Evolutionary conservation across 2,329 filamentous ascomycete species (phyloP).

Genomic region (Piedraia hortae): DNA sequence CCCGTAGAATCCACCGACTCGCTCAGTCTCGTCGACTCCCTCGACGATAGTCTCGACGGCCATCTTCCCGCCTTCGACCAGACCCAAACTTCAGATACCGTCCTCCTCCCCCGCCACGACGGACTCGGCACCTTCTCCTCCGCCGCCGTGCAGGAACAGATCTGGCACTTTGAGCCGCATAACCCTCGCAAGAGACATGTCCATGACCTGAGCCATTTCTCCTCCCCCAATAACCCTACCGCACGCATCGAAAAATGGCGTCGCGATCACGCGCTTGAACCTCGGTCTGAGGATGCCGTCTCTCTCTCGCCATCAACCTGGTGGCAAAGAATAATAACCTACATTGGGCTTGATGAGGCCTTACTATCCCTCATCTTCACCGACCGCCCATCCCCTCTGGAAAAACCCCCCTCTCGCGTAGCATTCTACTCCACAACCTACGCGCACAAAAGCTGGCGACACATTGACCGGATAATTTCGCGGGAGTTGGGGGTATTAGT

Average conservation of each 20-base stretch:
- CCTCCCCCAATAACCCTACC: slow-evolving; percentile 34
- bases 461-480: slow-evolving; percentile 65
- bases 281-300: background rate
- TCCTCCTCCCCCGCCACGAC: slow-evolving; percentile 74
- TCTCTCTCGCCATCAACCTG: slow-evolving; percentile 20
- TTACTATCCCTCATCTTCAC: slow-evolving; percentile 69
- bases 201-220: slow-evolving; percentile 27
- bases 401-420: slow-evolving; percentile 11
- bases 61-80: slow-evolving; percentile 20
- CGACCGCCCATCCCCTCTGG: slow-evolving; percentile 24
- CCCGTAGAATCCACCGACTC: slow-evolving; percentile 46
- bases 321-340: slow-evolving; percentile 56
- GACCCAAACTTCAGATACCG: slow-evolving; percentile 31
- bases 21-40: slow-evolving; percentile 76
- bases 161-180: slow-evolving; percentile 71
- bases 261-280: slow-evolving; percentile 35
- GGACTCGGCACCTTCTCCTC: slow-evolving; percentile 57
- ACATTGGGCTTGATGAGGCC: slow-evolving; percentile 69
- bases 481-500: slow-evolving; percentile 65
- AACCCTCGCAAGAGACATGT: slow-evolving; percentile 37
- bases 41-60: slow-evolving; percentile 64
- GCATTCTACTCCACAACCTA: slow-evolving; percentile 13
- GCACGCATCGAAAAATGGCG: slow-evolving; percentile 78
- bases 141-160: slow-evolving; percentile 41
- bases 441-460: slow-evolving; percentile 29